Evolutionary conservation across 257 asterid genomes (phyloP).

Genomic region (Knoxia roxburghii): DNA sequence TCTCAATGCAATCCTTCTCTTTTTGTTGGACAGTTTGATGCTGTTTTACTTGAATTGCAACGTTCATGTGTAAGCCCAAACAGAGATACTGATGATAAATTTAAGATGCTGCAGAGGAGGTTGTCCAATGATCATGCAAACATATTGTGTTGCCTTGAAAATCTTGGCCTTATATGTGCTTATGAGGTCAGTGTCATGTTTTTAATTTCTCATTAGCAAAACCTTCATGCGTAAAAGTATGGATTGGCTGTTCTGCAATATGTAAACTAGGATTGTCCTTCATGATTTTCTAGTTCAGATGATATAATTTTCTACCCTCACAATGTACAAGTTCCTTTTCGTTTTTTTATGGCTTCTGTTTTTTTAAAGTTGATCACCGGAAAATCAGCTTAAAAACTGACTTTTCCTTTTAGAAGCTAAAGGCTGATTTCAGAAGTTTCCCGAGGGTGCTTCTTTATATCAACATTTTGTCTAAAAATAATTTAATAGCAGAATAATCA

Average conservation of each 20-base stretch:
- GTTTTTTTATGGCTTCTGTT: too few species aligned
- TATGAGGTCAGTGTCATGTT: conserved; percentile 49
- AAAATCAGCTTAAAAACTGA: neutral
- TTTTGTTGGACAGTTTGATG: conserved; percentile 46
- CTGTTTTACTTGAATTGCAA: conserved; percentile 41
- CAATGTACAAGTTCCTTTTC: neutral
- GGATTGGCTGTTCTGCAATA: neutral
- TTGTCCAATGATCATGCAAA: conserved; percentile 40
- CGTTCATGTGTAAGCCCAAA: conserved; percentile 23
- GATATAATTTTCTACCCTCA: neutral
- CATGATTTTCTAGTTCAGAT: neutral
- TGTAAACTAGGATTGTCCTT: neutral
- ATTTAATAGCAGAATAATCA: neutral
- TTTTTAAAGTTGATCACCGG: neutral
- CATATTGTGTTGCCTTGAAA: conserved; percentile 62
- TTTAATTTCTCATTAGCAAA: too few species aligned
- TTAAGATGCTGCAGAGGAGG: conserved; percentile 40
- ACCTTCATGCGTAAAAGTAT: neutral
- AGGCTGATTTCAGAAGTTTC: neutral
- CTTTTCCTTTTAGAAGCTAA: neutral
- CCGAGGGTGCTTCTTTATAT: neutral
- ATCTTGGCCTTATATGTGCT: conserved; percentile 77
- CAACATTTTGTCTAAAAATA: neutral
- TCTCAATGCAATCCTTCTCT: conserved; percentile 5
- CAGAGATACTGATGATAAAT: conserved; percentile 29